These are phyloP conservation scores for Penicillium fimorum DNA, from an alignment of 495 filamentous ascomycete species.

Conservation along the genomic window DNA sequence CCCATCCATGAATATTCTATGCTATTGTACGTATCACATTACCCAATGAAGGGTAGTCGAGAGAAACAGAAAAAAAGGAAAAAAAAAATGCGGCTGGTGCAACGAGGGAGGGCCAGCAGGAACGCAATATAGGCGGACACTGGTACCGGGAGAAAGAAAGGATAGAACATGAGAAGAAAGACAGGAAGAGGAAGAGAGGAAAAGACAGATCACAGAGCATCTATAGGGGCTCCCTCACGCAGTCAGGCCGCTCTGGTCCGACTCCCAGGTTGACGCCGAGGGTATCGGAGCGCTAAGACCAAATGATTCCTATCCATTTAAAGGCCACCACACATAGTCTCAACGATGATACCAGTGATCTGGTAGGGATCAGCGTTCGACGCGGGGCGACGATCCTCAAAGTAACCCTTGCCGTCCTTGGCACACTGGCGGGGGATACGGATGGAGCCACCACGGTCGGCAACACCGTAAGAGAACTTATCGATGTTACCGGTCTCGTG, in stretches of 20 bases:
- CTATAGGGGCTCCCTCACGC: constrained; percentile 38
- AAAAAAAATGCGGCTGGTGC: constrained; percentile 27
- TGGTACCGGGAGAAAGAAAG: constrained; percentile 21
- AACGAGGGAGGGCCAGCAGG: constrained; percentile 26
- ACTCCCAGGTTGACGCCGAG: constrained; percentile 46
- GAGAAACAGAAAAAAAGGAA: constrained; percentile 19
- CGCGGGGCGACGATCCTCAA: constrained; percentile 93
- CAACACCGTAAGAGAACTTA: constrained; percentile 91
- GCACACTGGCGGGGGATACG: constrained; percentile 89
- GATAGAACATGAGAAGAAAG: constrained; percentile 13
- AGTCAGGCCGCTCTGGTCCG: constrained; percentile 44
- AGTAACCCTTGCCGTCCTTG: constrained; percentile 96
- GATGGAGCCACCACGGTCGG: constrained; percentile 91
- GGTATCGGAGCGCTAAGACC: constrained; percentile 51
- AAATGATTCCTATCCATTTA: constrained; percentile 40
- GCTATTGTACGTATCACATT: constrained; percentile 39
- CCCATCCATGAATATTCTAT: constrained; percentile 35
- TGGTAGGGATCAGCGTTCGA: constrained; percentile 97
- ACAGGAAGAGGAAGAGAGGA: constrained; percentile 8
- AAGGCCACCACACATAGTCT: constrained; percentile 58
- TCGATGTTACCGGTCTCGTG: constrained; percentile 97
- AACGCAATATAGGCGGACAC: constrained; percentile 30
- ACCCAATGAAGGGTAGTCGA: constrained; percentile 23
- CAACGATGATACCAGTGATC: constrained; percentile 89
- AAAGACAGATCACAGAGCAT: constrained; percentile 23